A percentile compares a stretch with the other conserved stretches of the same genome.
phyloP scores from a whole-genome alignment of 257 asterid genomes.

The Craterostigma plantagineum region DNA sequence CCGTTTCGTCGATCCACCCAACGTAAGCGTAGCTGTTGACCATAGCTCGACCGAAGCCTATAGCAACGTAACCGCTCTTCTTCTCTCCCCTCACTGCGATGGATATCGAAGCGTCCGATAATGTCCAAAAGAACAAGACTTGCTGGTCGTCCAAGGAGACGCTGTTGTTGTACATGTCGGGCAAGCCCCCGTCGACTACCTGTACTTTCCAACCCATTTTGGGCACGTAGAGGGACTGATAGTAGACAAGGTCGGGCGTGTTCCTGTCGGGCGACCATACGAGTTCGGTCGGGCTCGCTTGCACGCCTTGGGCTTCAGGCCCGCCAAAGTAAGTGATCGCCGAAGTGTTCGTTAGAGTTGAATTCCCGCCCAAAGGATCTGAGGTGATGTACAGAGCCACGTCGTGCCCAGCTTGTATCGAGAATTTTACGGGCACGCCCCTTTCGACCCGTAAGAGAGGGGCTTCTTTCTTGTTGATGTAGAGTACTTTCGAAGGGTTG shows the following conservation, averaged over 20 bases:
- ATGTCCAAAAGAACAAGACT: constrained; percentile 87
- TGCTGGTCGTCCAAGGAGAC: constrained; percentile 95
- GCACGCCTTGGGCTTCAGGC: constrained; percentile 85
- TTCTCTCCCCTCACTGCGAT: constrained; percentile 92
- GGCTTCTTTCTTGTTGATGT: constrained; percentile 87
- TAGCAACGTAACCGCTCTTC: constrained; percentile 90
- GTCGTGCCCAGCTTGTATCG: constrained; percentile 94
- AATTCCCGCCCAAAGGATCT: constrained; percentile 94
- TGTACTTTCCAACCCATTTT: constrained; percentile 99
- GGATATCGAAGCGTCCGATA: constrained; percentile 63
- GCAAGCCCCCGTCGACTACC: constrained; percentile 95
- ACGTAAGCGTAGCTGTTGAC: constrained; percentile 70
- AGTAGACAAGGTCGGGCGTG: constrained; percentile 85
- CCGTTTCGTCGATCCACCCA: constrained; percentile 77
- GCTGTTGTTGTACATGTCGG: constrained; percentile 86
- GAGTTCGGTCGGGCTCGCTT: constrained; percentile 66
- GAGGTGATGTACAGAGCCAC: constrained; percentile 95
- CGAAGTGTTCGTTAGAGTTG: constrained; percentile 64
- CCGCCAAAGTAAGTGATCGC: constrained; percentile 94
- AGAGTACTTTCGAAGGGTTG: constrained; percentile 73
- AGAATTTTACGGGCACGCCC: constrained; percentile 83
- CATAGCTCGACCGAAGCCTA: constrained; percentile 92
- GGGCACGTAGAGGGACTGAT: constrained; percentile 61
- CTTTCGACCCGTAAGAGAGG: constrained; percentile 90
- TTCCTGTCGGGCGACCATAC: constrained; percentile 88